These are phyloP conservation scores for Polygonum maritimum DNA, from an alignment of 148 eudicot genomes.

Conservation along the genomic window DNA sequence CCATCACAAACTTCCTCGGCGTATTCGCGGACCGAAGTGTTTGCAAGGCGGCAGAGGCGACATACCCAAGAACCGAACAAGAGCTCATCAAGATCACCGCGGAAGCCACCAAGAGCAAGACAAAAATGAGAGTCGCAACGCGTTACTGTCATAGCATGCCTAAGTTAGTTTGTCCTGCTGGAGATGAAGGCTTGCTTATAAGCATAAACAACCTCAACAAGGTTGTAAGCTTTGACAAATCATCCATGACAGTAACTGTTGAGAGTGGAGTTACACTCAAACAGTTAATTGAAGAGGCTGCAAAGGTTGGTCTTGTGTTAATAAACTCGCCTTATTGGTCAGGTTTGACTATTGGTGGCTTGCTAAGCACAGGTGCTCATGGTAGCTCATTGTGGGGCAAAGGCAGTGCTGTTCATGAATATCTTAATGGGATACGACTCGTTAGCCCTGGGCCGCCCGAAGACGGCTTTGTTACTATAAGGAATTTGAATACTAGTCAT, in stretches of 20 bases:
- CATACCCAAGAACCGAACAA: slow-evolving; percentile 17
- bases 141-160: slow-evolving; percentile 21
- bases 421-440: slow-evolving; percentile 18
- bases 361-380: slow-evolving; percentile 22
- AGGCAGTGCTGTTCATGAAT: slow-evolving; percentile 26
- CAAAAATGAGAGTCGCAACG: slow-evolving; percentile 26
- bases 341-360: slow-evolving; percentile 22
- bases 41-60: slow-evolving; percentile 14
- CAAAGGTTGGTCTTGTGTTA: slow-evolving; percentile 11
- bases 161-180: slow-evolving; percentile 25
- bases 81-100: slow-evolving; percentile 15
- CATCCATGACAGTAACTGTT: slow-evolving; percentile 12
- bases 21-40: slow-evolving; percentile 20
- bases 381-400: slow-evolving; percentile 21
- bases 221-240: not conserved
- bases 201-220: slow-evolving; percentile 21
- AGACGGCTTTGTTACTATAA: slow-evolving; percentile 14
- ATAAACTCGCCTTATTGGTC: slow-evolving; percentile 20
- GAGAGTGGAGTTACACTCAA: slow-evolving; percentile 19
- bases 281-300: slow-evolving; percentile 21
- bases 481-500: slow-evolving; percentile 8
- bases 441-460: slow-evolving; percentile 15
- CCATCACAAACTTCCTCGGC: slow-evolving; percentile 19
- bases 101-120: slow-evolving; percentile 13
- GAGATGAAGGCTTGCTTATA: slow-evolving; percentile 20